Evolutionary conservation across 2,329 filamentous ascomycete genomes (phyloP).

Genomic region (Seiridium cupressi): DNA sequence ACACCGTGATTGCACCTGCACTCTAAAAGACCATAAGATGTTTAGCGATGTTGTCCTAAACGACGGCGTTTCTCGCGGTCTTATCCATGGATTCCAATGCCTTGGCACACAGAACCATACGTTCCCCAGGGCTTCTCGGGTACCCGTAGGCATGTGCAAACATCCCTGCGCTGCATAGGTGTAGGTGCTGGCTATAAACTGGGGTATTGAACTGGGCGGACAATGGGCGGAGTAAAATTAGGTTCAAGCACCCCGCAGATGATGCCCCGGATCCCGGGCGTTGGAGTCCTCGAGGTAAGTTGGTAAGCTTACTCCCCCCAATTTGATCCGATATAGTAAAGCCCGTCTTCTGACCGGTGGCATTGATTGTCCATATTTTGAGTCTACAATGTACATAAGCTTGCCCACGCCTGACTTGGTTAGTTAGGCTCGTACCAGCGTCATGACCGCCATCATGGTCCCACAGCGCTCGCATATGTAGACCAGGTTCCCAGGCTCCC

Average conservation of each 20-base stretch:
- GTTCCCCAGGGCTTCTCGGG: too few species aligned
- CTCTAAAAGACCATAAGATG: not conserved
- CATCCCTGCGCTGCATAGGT: not conserved
- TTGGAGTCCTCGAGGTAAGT: not conserved
- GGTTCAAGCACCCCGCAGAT: not conserved
- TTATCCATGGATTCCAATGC: not conserved
- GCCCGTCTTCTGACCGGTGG: too few species aligned
- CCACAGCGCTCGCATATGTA: too few species aligned
- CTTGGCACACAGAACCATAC: not conserved
- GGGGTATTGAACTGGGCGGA: not conserved
- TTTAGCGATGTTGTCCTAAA: not conserved
- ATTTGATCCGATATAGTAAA: too few species aligned
- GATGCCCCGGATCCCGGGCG: not conserved
- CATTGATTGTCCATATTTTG: too few species aligned
- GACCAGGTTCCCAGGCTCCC: too few species aligned
- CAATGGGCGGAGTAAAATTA: conserved; percentile 6
- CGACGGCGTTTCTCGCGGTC: conserved; percentile 4
- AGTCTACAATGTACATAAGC: too few species aligned
- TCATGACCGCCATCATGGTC: too few species aligned
- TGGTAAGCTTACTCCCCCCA: not conserved
- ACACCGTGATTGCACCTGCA: not conserved
- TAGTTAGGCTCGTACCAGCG: too few species aligned
- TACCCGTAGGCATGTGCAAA: not conserved
- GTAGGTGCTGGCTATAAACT: not conserved
- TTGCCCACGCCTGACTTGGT: too few species aligned